Conservation (phyloP, 345 rosid genomes). For the Sonneratia alba region DNA sequence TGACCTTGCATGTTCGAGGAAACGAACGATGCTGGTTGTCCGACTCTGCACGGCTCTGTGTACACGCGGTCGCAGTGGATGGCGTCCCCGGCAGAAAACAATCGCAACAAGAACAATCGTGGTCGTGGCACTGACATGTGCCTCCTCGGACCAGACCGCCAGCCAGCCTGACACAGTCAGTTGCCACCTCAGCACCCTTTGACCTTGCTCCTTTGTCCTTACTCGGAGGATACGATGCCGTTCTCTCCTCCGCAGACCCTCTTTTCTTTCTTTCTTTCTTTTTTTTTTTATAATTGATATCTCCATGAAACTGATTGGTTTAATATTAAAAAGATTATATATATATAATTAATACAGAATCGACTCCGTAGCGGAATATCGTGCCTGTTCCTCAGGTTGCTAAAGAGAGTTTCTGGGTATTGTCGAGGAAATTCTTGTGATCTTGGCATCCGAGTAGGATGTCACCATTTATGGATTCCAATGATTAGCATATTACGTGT, state of each 20-base stretch:
- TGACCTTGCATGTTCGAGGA: no score
- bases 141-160: not conserved
- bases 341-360: not conserved
- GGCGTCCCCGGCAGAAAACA: no score
- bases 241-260: not conserved
- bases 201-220: not conserved
- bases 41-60: no score
- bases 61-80: no score
- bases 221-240: not conserved
- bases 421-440: not conserved
- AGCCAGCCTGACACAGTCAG: conserved; percentile 4
- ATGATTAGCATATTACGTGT: not conserved
- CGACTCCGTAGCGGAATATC: no score
- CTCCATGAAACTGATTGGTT: not conserved
- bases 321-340: not conserved
- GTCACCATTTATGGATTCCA: not conserved
- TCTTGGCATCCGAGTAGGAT: no score
- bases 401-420: no score
- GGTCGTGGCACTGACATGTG: not conserved
- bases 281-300: no score
- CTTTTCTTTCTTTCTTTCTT: no score
- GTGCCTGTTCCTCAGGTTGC: no score
- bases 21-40: no score
- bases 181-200: not conserved
- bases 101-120: not conserved